A percentile compares a stretch with the other conserved stretches of the same genome.
phyloP scores from a whole-genome alignment of 1,284 basidiomycete species.

The Coniferiporia sulphurascens region DNA sequence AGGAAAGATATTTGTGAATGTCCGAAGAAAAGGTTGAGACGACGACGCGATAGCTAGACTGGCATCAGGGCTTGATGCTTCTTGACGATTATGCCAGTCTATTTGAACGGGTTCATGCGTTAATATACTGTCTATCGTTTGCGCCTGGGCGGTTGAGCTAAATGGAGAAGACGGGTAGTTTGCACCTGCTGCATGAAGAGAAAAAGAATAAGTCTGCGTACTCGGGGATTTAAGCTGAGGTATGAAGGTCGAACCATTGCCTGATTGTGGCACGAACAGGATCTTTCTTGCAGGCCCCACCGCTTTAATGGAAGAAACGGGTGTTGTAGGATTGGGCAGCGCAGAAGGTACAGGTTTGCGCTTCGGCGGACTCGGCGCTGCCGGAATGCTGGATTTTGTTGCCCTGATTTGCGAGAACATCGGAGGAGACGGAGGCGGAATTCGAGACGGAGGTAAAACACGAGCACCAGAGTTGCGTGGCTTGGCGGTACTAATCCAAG shows the following conservation, averaged over 20 bases:
- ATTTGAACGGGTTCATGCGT: slow-evolving; percentile 40
- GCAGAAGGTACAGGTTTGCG: slow-evolving; percentile 11
- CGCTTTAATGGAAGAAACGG: neutral
- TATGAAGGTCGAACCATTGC: slow-evolving; percentile 52
- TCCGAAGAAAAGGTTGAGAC: slow-evolving; percentile 40
- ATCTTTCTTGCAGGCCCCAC: neutral
- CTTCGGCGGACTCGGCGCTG: slow-evolving; percentile 5
- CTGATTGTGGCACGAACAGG: neutral
- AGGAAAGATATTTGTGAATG: slow-evolving; percentile 55
- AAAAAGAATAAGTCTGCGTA: slow-evolving; percentile 11
- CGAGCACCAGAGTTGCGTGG: neutral
- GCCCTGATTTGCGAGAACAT: slow-evolving; percentile 10
- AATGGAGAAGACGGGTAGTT: slow-evolving; percentile 22
- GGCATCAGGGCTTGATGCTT: too few relatives aligned
- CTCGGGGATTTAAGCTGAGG: slow-evolving; percentile 25
- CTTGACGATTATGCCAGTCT: slow-evolving; percentile 25
- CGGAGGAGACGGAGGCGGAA: slow-evolving; percentile 16
- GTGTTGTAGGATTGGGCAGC: neutral
- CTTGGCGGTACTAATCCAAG: neutral
- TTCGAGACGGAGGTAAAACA: slow-evolving; percentile 12
- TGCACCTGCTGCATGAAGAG: slow-evolving; percentile 4
- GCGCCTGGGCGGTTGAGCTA: slow-evolving; percentile 24
- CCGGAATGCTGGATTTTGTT: neutral
- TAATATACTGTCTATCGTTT: slow-evolving; percentile 31
- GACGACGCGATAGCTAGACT: slow-evolving; percentile 32